These are phyloP conservation scores for Chloromonas sp. DNA, from an alignment of 163 green algal species.

Conservation along the genomic window DNA sequence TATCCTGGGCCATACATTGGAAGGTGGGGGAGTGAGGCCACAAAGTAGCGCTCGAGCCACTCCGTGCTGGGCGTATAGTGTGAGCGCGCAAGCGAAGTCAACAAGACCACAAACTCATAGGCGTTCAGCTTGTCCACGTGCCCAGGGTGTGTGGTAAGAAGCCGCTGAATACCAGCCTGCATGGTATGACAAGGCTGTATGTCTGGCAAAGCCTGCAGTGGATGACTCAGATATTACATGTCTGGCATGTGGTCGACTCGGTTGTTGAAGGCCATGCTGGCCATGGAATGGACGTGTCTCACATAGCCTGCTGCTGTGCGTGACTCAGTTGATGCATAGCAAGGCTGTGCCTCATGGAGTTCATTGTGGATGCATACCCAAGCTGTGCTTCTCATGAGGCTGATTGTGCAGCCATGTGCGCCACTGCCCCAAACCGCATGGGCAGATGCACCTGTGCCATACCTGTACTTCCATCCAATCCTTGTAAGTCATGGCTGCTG, in stretches of 20 bases:
- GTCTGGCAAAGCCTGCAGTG: too few relatives aligned
- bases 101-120: conserved; percentile 2
- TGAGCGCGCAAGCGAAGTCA: not conserved
- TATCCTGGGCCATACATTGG: not conserved
- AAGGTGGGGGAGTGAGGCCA: not conserved
- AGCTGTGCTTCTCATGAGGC: too few relatives aligned
- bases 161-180: not conserved
- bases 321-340: too few relatives aligned
- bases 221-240: too few relatives aligned
- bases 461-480: not conserved
- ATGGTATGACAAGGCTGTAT: not conserved
- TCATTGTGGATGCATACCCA: too few relatives aligned
- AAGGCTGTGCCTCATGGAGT: too few relatives aligned
- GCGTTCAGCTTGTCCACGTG: not conserved
- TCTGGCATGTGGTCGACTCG: too few relatives aligned
- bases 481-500: not conserved
- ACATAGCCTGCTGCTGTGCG: too few relatives aligned
- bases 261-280: too few relatives aligned
- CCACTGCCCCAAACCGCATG: too few relatives aligned
- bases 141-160: not conserved
- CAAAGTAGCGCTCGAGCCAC: conserved; percentile 8
- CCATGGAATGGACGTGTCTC: too few relatives aligned
- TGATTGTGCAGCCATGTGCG: too few relatives aligned
- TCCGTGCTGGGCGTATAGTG: not conserved
- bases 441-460: not conserved